Evolutionary conservation across 306 rosid species (phyloP), one percentile per base, ranked within the genome.

Genomic region (Oxytropis ochrocephala): DNA sequence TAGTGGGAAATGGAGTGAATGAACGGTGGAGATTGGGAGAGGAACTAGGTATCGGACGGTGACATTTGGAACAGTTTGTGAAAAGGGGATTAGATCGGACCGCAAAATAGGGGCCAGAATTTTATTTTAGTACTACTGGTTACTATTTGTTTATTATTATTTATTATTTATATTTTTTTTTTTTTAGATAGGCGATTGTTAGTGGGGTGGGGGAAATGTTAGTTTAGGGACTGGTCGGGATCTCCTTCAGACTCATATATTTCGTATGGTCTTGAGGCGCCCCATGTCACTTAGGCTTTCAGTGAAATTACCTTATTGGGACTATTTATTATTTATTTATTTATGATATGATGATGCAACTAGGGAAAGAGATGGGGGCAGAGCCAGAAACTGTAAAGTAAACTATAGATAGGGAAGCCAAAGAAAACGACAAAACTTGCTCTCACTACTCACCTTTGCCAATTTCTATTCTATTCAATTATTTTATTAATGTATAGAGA

Each of bases 21-120:
- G 27, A 56, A 82, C 67, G 89, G 83, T 51, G 19, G 73, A 79
- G 83, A 82, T 70, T 63, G 70, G 0, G 39, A 12, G 69, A 19
- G 6, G 8, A 17, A 11, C 9, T 17, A 39, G 9, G 17, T 16
- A 82, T 82, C 83, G 29, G 60, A 80, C 79, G 83, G 83, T 72
- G 85, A 50, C 48, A 66, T 73, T 50, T 76, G 84, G 52, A 21
- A 57, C 74, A 61, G 78, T 65, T 76, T 72, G 59, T 44, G 17
- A 18, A 49, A 21, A 64, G 33, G 50, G 59, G 56, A 51, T 16
- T 61, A 75, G 77, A 82, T 79, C 74, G 35, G 75, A 81, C 67
- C 66, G 47, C 64, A 63, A 49, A 48, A 16, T 27, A 54, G 21
- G 33, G 48, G 64, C 41, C 48, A 41, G 39, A 53, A 32, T 41